Percentiles rank a stretch among this genome's conserved stretches.
These are phyloP conservation scores for Trametes polyzona DNA, from an alignment of 1,284 basidiomycete genomes.

Conservation along the genomic window DNA sequence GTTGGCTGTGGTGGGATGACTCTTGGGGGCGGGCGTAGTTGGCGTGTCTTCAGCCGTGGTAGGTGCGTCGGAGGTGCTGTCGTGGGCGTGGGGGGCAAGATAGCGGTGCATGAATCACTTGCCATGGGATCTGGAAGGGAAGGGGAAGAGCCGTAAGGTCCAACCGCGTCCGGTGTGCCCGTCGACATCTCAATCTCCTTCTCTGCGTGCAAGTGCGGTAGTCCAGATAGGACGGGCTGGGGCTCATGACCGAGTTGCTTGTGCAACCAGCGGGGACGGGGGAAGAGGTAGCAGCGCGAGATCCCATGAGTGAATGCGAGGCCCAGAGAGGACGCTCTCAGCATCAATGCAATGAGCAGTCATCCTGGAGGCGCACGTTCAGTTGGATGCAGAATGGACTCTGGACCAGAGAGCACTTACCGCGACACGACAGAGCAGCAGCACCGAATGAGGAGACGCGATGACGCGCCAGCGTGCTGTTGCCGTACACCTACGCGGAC, in stretches of 20 bases:
- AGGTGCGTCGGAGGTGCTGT: not conserved
- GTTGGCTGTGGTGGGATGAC: not conserved
- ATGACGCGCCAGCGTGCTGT: slow-evolving; percentile 26
- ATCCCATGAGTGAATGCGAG: slow-evolving; percentile 43
- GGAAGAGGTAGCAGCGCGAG: slow-evolving; percentile 27
- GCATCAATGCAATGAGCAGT: slow-evolving; percentile 75
- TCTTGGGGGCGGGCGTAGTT: not conserved
- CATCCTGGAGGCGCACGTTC: slow-evolving; percentile 57
- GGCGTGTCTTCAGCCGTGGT: not conserved
- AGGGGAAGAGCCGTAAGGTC: not conserved
- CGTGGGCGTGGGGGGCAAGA: not conserved
- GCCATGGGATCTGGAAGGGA: not conserved
- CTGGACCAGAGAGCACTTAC: slow-evolving; percentile 41
- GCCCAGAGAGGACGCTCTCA: slow-evolving; percentile 78
- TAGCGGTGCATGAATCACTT: not conserved
- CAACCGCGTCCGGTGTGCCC: not conserved
- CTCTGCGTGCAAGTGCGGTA: slow-evolving; percentile 13
- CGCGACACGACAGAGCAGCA: slow-evolving; percentile 43
- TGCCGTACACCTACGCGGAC: slow-evolving; percentile 6
- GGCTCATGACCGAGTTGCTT: slow-evolving; percentile 23
- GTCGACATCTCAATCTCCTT: slow-evolving; percentile 12
- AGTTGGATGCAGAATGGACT: not conserved
- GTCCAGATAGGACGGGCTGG: slow-evolving; percentile 2
- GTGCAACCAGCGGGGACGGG: slow-evolving; percentile 23
- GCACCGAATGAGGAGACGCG: slow-evolving; percentile 18